Percentiles rank a stretch among this genome's conserved stretches.
phyloP scores from a whole-genome alignment of 371 early-diverging fungal species.

The Umbelopsis sp. region DNA sequence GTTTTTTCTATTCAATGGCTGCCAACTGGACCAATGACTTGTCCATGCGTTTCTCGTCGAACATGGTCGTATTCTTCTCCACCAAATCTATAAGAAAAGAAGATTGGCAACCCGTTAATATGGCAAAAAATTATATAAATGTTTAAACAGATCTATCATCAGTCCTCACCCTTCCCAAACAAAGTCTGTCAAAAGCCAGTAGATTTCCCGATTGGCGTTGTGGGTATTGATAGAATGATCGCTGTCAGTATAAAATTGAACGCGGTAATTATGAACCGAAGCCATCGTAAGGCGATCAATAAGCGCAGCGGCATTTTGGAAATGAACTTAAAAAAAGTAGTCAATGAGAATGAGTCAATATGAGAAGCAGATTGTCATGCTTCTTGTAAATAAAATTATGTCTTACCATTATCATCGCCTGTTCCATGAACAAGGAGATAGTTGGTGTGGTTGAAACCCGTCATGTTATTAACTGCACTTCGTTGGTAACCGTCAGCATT shows the following conservation, averaged over 20 bases:
- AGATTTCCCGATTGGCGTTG: constrained; percentile 70
- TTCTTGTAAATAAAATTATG: background rate
- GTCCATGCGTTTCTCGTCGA: constrained; percentile 40
- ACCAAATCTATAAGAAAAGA: constrained; percentile 37
- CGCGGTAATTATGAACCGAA: constrained; percentile 74
- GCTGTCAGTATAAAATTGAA: constrained; percentile 88
- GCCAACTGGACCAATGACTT: constrained; percentile 32
- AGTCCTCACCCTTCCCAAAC: constrained; percentile 45
- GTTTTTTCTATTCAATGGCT: background rate
- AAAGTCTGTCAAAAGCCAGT: constrained; percentile 45
- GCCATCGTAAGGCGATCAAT: constrained; percentile 78
- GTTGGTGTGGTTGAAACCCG: constrained; percentile 76
- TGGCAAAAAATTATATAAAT: background rate
- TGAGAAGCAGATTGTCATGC: background rate
- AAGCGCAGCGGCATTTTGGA: constrained; percentile 84
- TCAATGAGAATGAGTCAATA: background rate
- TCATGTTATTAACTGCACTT: constrained; percentile 82
- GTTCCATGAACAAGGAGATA: constrained; percentile 93
- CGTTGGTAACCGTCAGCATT: constrained; percentile 82
- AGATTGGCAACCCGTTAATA: background rate
- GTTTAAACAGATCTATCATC: background rate
- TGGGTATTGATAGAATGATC: constrained; percentile 86
- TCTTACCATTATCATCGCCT: constrained; percentile 80
- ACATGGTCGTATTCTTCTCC: constrained; percentile 49
- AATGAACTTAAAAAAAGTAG: constrained; percentile 65